Evolutionary conservation across 1,139 yeast genomes (phyloP).

Genomic region (Blastobotrys capitulatus): DNA sequence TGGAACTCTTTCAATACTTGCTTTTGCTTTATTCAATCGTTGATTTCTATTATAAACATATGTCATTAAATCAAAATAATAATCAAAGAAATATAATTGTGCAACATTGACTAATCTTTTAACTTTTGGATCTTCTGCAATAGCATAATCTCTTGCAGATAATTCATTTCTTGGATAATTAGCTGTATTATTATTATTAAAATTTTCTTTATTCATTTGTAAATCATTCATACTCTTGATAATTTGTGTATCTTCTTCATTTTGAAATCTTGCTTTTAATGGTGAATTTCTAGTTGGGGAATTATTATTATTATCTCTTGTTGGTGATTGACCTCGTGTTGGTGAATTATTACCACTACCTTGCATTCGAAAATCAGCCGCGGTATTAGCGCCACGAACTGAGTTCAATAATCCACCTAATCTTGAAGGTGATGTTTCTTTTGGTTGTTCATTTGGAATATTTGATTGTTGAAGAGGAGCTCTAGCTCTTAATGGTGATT

Average conservation of each 20-base stretch:
- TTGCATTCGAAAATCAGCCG: conserved; percentile 17
- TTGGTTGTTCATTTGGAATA: background rate
- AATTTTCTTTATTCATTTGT: conserved; percentile 20
- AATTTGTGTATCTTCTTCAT: conserved; percentile 21
- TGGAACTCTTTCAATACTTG: conserved; percentile 47
- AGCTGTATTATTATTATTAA: conserved; percentile 12
- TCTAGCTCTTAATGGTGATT: conserved; percentile 7
- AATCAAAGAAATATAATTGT: conserved; percentile 73
- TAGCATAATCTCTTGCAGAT: conserved; percentile 36
- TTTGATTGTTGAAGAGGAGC: conserved; percentile 1
- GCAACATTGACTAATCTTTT: conserved; percentile 84
- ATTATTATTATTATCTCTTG: background rate
- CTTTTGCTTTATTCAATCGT: conserved; percentile 62
- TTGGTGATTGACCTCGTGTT: conserved; percentile 4
- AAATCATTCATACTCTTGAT: conserved; percentile 23
- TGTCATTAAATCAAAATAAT: conserved; percentile 93
- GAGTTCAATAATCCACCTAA: conserved; percentile 16
- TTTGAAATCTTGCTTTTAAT: conserved; percentile 14
- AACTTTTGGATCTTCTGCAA: conserved; percentile 69
- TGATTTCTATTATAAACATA: conserved; percentile 85
- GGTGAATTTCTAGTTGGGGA: conserved; percentile 11
- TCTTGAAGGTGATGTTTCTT: conserved; percentile 13
- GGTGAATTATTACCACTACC: conserved; percentile 12
- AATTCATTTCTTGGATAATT: conserved; percentile 13
- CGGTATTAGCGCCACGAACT: conserved; percentile 15